Evolutionary conservation across 2,329 filamentous ascomycete species (phyloP), one percentile per base, ranked within the genome.

Genomic region (Plenodomus lindquistii): DNA sequence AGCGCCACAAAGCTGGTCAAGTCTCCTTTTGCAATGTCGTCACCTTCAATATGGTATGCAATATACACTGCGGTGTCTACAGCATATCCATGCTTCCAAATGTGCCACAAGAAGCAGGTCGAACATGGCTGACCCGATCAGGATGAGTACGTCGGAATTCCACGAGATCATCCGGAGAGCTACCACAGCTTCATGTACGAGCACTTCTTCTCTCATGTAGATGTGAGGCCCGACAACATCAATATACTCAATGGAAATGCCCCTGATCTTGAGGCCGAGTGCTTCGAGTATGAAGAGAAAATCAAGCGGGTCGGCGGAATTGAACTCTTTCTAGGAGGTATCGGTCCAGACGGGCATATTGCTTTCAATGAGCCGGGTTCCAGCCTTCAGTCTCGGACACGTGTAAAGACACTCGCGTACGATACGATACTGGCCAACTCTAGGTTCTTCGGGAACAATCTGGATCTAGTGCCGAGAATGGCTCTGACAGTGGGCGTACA

Each of bases 171-270:
- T 70, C 85, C 89, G 11, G 86, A 94, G 71, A 91, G 86, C 64
- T 95, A 95, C 75, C 90, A 95, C 77, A 89, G 86, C 57, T 95
- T 94, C 78, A 94, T 95, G 90, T 95, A 91, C 82, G 89, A 88
- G 74, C 82, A 94, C 75, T 91, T 95, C 79, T 95, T 95, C 79
- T 89, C 87, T 37, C 89, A 85, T 57, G 86, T 94, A 62, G 89
- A 95, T 67, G 86, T 94, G 60, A 82, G 85, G 57, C 90, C 90
- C 4, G 81, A 82, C 65, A 92, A 93, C 70, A 90, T 94, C 68
- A 86, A 95, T 75, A 91, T 94, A 64, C 82, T 93, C 34, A 84
- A 93, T 67, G 89, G 89, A 64, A 93, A 92, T 67, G 88, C 89
- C 0, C 75, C 81, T 13, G 88, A 90, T 66, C 82, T 91, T 2